phyloP scores from a whole-genome alignment of 2,329 filamentous ascomycete genomes.

The Calonectria pauciramosa region DNA sequence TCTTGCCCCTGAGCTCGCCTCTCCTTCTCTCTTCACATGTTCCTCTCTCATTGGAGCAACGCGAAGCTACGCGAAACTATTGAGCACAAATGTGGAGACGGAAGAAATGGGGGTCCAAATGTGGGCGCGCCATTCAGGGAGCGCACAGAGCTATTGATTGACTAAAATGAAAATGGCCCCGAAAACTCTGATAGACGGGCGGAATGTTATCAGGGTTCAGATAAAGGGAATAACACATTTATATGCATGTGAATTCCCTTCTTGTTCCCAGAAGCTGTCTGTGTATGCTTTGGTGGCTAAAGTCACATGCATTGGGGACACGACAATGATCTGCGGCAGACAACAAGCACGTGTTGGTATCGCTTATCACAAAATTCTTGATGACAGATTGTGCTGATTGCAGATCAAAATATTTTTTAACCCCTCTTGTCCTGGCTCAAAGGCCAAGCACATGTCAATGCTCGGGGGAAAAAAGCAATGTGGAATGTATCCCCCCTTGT shows the following conservation, averaged over 20 bases:
- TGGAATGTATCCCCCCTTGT: neutral
- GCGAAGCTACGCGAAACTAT: neutral
- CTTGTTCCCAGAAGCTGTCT: neutral
- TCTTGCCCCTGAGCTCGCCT: neutral
- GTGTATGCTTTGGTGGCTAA: neutral
- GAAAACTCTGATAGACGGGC: neutral
- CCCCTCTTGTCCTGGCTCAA: neutral
- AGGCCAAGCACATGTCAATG: neutral
- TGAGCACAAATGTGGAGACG: conserved; percentile 3
- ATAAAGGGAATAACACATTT: neutral
- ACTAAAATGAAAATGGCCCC: neutral
- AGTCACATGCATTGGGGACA: neutral
- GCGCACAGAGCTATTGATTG: neutral
- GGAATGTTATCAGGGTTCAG: neutral
- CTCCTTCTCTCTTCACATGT: neutral
- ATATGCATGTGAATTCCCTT: neutral
- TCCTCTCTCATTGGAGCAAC: neutral
- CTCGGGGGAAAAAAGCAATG: neutral
- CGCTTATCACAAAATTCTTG: neutral
- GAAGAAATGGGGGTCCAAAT: neutral
- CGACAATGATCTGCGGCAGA: neutral
- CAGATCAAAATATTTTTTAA: conserved; percentile 10
- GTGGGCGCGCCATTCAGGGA: neutral
- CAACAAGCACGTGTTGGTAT: neutral
- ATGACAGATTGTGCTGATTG: neutral